phyloP scores from a whole-genome alignment of 352 stramenopile species.

The Globisporangium spinosum region DNA sequence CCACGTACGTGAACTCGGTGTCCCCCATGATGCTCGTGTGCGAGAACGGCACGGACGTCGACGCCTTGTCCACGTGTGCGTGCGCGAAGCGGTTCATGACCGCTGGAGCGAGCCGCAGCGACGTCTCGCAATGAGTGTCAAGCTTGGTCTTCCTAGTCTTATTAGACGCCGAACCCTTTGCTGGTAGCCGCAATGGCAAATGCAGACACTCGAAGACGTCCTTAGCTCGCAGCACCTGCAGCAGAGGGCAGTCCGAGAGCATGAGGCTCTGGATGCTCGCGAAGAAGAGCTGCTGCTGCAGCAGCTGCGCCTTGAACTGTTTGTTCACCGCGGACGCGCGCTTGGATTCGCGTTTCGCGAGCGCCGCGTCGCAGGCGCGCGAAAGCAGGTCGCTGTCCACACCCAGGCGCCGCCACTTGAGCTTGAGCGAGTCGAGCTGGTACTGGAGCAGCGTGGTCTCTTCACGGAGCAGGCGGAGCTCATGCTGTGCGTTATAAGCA shows the following conservation, averaged over 20 bases:
- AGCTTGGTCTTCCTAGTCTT: slow-evolving; percentile 15
- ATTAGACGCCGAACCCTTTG: slow-evolving; percentile 10
- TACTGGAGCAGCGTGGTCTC: slow-evolving; percentile 37
- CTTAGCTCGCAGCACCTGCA: slow-evolving; percentile 33
- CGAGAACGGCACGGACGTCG: slow-evolving; percentile 35
- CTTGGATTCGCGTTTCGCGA: slow-evolving; percentile 38
- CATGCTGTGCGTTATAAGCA: slow-evolving; percentile 26
- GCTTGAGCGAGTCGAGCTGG: slow-evolving; percentile 36
- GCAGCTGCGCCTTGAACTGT: slow-evolving; percentile 43
- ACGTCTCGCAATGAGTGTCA: slow-evolving; percentile 32
- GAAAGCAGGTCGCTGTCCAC: slow-evolving; percentile 34
- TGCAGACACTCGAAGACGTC: slow-evolving; percentile 56
- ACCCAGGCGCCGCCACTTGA: slow-evolving; percentile 40
- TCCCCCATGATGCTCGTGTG: slow-evolving; percentile 58
- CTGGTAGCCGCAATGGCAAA: slow-evolving; percentile 19
- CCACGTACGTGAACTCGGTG: slow-evolving; percentile 41
- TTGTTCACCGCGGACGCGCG: slow-evolving; percentile 42
- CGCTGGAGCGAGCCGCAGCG: slow-evolving; percentile 28
- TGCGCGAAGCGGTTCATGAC: slow-evolving; percentile 36
- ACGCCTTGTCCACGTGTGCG: slow-evolving; percentile 25
- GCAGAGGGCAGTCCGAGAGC: slow-evolving; percentile 42
- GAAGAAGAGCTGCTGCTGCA: slow-evolving; percentile 60
- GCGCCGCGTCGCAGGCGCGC: slow-evolving; percentile 34
- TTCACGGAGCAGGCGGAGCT: slow-evolving; percentile 44
- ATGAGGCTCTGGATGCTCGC: slow-evolving; percentile 41